Percentiles rank a stretch among this genome's conserved stretches.
These are phyloP conservation scores for Collybia mongolica DNA, from an alignment of 768 basidiomycete genomes.

Conservation along the genomic window DNA sequence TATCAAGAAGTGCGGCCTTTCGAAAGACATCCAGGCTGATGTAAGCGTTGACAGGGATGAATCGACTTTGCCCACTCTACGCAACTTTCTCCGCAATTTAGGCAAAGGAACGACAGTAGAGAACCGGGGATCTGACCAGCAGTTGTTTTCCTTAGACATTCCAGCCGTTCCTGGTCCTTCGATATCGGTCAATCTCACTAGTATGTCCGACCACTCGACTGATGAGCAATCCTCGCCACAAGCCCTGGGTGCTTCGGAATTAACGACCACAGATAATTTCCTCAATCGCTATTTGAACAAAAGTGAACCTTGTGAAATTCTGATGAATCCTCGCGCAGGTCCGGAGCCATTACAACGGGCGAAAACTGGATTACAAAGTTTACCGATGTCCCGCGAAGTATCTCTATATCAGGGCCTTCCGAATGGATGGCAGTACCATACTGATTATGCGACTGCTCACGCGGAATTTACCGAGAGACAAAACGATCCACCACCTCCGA, in stretches of 20 bases:
- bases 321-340: too few species aligned
- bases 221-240: too few species aligned
- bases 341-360: background rate
- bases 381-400: slow-evolving; percentile 44
- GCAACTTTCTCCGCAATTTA: slow-evolving; percentile 15
- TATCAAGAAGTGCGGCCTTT: slow-evolving; percentile 38
- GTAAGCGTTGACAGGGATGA: slow-evolving; percentile 13
- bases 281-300: too few species aligned
- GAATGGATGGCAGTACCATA: slow-evolving; percentile 45
- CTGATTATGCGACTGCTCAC: slow-evolving; percentile 33
- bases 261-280: too few species aligned
- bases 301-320: too few species aligned
- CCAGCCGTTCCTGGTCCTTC: too few species aligned
- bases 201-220: too few species aligned
- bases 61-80: slow-evolving; percentile 16
- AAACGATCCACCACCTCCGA: slow-evolving; percentile 20
- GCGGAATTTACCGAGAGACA: slow-evolving; percentile 30
- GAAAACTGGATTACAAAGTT: slow-evolving; percentile 13
- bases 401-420: slow-evolving; percentile 46
- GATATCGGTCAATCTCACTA: too few species aligned
- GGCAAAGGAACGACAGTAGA: background rate
- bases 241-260: too few species aligned
- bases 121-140: background rate
- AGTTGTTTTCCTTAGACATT: background rate
- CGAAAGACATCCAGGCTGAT: slow-evolving; percentile 12